Evolutionary conservation across 2,329 filamentous ascomycete genomes (phyloP), one percentile per base, ranked within the genome.

Genomic region (Neonectria ditissima): DNA sequence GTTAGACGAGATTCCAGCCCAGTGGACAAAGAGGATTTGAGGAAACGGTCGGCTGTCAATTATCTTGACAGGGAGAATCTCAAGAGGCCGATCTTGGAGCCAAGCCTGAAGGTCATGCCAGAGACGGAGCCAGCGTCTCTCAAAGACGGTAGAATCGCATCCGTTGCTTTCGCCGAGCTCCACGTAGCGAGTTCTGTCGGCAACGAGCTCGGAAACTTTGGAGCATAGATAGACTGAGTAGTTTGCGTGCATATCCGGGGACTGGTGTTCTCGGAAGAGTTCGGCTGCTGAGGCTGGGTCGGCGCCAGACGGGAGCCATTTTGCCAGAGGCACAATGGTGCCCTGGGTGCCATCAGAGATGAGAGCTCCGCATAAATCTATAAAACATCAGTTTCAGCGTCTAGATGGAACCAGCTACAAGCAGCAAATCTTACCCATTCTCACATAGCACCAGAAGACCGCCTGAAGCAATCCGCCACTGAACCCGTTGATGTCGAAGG

Each of bases 361-460:
- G 14, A 88, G 78, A 2, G 83, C 85, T 56, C 83, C 84, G 59
- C 85, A 87, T 13, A 87, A 73, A 72, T 88, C 86, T 84, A 43
- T 7, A 30, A 8, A n/a, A 0, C 64, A 22, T 62, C 63, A 61
- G 63, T 24, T 55, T 32, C 16, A 24, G 6, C 55, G 11, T 18
- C 4, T 10, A 28, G 6, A 50, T 26, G 56, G 39, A 32, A 28
- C 0, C 9, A 34, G n/a, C 28, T 50, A 37, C 32, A 16, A 44
- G 14, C 43, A 30, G 32, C 13, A 26, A 47, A 30, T 53, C 78
- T 64, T 62, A 83, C 81, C 81, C 84, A 88, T 88, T 48, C 86
- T 79, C 1, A 84, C 84, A 69, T 85, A 88, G 65, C 84, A 87
- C 86, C 86, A 88, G 63, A 88, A 88, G 0, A 87, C 78, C 0